Evolutionary conservation across 2,329 filamentous ascomycete species (phyloP), one percentile per base, ranked within the genome.

Genomic region (Falciphora oryzae): DNA sequence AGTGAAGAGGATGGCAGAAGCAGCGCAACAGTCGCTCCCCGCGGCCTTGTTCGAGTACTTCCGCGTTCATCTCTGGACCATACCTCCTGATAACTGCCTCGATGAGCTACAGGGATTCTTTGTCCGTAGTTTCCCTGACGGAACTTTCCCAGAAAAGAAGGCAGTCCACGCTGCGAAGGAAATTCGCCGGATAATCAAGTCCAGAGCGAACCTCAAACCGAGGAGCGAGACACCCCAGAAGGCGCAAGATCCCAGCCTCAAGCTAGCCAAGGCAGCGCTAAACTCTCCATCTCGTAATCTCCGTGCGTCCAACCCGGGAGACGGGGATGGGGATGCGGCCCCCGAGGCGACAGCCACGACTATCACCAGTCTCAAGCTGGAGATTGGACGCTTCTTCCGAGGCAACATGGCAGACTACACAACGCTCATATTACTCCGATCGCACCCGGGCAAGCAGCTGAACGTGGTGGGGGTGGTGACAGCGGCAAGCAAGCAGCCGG

Each of bases 381-480:
- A 81, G 62, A 75, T 87, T 16, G 71, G 75, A 50, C 80, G 77
- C 65, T 76, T 76, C 61, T 75, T 85, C 1, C 79, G 79, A 14
- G 76, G 76, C n/a, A 78, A 78, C 16, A 74, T 87, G 57, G 79
- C 81, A 3, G 84, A 86, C 65, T 85, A 78, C 68, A 76, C 83
- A 57, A 69, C 81, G 1, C 78, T 89, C 22, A 82, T 82, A 68
- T 73, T 76, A 7, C 74, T 89, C 38, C 80, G 81, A n/a, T 76
- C 75, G 57, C 78, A 81, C 64, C 74, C 83, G 59, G 77, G 78
- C 62, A 79, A 81, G 68, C 79, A 76, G 29, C 71, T 84, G 2
- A 83, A 88, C 70, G 75, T 87, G 7, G 73, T 87, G 11, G 86
- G 79, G 22, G 76, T 89, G 8, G 84, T 79, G 4, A 83, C 83